Evolutionary conservation across 164 flowering plant genomes (phyloP).

Genomic region (Malania oleifera): DNA sequence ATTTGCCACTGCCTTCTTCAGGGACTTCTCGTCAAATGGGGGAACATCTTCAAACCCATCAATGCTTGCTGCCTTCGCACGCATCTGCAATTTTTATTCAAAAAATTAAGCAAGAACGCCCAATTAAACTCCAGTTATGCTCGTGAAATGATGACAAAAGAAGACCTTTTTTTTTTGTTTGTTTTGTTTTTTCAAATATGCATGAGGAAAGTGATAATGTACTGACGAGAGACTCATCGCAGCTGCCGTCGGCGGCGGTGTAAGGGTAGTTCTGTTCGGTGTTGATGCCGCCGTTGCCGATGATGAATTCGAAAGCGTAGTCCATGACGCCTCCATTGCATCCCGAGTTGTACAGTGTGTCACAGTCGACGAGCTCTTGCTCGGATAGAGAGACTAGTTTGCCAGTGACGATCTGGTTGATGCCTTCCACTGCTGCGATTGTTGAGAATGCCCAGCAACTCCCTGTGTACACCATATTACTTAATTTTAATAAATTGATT

Average conservation of each 20-base stretch:
- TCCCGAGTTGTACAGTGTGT: conserved; percentile 53
- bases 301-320: conserved; percentile 84
- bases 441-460: conserved; percentile 99
- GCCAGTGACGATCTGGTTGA: conserved; percentile 75
- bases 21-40: conserved; percentile 45
- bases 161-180: no score
- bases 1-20: conserved; percentile 76
- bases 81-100: conserved; percentile 50
- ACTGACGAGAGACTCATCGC: conserved; percentile 52
- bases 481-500: no score
- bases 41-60: conserved; percentile 82
- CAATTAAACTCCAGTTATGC: no score
- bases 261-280: conserved; percentile 81
- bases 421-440: conserved; percentile 81
- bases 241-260: conserved; percentile 40
- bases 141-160: no score
- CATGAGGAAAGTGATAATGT: no score
- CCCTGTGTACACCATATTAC: conserved; percentile 33
- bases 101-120: background rate
- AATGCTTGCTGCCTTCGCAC: conserved; percentile 65
- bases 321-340: conserved; percentile 98
- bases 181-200: no score
- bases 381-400: conserved; percentile 71
- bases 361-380: conserved; percentile 93
- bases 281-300: conserved; percentile 78